phyloP scores from a whole-genome alignment of 2,329 filamentous ascomycete species.

The Xylaria sp. region DNA sequence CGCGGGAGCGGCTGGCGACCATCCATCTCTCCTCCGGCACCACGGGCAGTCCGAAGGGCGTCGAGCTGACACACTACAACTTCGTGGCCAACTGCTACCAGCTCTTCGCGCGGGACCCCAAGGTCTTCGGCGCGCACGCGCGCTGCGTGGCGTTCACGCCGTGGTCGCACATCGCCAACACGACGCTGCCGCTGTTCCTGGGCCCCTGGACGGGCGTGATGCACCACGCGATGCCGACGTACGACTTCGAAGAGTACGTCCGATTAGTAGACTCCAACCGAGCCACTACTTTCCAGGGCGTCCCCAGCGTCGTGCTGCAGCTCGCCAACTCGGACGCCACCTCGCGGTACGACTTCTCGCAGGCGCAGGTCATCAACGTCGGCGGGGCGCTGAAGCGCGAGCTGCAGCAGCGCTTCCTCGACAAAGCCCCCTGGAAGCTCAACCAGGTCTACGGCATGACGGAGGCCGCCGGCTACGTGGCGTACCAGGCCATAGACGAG shows the following conservation, averaged over 20 bases:
- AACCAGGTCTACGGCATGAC: constrained; percentile 54
- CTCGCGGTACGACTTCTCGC: constrained; percentile 45
- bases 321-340: constrained; percentile 46
- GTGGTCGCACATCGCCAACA: constrained; percentile 52
- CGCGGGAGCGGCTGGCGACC: constrained; percentile 43
- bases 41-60: constrained; percentile 37
- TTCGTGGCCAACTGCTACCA: constrained; percentile 42
- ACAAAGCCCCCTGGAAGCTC: constrained; percentile 45
- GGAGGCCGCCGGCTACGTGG: constrained; percentile 50
- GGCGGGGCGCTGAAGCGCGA: constrained; percentile 46
- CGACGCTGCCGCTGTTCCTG: constrained; percentile 51
- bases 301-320: constrained; percentile 47
- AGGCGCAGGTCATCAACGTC: constrained; percentile 44
- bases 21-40: constrained; percentile 45
- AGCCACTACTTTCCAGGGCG: constrained; percentile 48
- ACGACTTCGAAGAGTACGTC: constrained; percentile 44
- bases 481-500: constrained; percentile 46
- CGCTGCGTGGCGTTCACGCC: constrained; percentile 50
- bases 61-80: constrained; percentile 39
- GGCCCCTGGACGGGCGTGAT: constrained; percentile 51
- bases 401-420: constrained; percentile 41
- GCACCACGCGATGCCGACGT: constrained; percentile 51
- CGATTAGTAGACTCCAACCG: constrained; percentile 44
- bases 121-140: constrained; percentile 43
- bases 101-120: constrained; percentile 45